A percentile compares a stretch with the other conserved stretches of the same genome.
Evolutionary conservation across 73 alveolate species (phyloP).

Genomic region (Urostyla sp.): DNA sequence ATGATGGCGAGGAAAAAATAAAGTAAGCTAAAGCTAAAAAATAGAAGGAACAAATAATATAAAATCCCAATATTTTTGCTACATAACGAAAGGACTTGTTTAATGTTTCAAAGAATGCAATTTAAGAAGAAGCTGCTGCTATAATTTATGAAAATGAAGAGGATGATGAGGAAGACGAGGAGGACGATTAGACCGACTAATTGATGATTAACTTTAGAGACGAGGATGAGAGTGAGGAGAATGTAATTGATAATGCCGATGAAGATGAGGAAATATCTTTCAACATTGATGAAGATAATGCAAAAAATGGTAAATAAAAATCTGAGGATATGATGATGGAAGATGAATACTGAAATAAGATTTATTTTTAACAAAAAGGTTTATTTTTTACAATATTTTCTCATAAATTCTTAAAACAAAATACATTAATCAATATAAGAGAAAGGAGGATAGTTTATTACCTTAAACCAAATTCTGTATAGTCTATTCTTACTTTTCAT

Average conservation of each 20-base stretch:
- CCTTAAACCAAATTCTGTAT: conserved; percentile 3
- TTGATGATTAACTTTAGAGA: background rate
- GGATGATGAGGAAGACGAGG: conserved; percentile 49
- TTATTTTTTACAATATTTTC: too few relatives aligned
- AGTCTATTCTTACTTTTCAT: background rate
- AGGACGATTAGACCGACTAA: background rate
- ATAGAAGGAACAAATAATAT: background rate
- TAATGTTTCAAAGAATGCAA: background rate
- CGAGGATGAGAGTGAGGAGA: background rate
- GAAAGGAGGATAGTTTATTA: too few relatives aligned
- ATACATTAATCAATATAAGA: too few relatives aligned
- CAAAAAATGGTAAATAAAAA: too few relatives aligned
- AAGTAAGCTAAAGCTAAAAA: background rate
- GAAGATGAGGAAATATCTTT: conserved; percentile 53
- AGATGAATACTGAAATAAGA: too few relatives aligned
- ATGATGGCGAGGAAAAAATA: background rate
- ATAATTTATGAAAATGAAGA: conserved; percentile 1
- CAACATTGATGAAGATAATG: too few relatives aligned
- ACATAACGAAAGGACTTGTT: background rate
- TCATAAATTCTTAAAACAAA: too few relatives aligned
- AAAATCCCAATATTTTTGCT: too few relatives aligned
- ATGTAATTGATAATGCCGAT: conserved; percentile 5
- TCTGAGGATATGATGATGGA: too few relatives aligned
- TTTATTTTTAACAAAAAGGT: too few relatives aligned
- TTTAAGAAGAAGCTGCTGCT: conserved; percentile 1